A percentile compares a stretch with the other conserved stretches of the same genome.
Evolutionary conservation across 2,329 filamentous ascomycete species (phyloP).

Genomic region (Akanthomyces dipterigenus): DNA sequence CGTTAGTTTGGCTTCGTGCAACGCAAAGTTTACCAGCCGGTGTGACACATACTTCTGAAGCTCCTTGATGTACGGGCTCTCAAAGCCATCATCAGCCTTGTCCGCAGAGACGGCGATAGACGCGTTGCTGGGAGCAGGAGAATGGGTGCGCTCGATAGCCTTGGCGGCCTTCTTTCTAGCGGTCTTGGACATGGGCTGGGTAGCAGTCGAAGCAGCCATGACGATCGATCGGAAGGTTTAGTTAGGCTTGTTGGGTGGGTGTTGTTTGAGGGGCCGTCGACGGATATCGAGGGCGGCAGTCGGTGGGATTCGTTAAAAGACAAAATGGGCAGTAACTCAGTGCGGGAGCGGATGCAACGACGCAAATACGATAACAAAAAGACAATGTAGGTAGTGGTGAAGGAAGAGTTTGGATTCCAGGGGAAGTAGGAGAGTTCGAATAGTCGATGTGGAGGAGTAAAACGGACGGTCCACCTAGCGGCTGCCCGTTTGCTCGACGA

Average conservation of each 20-base stretch:
- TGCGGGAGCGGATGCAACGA: not conserved
- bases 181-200: constrained; percentile 55
- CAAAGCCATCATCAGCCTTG: constrained; percentile 52
- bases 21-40: not conserved
- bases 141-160: constrained; percentile 44
- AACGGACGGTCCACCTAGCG: not conserved
- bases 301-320: not conserved
- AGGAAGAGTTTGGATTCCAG: not conserved
- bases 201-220: constrained; percentile 57
- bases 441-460: constrained; percentile 9
- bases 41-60: constrained; percentile 68
- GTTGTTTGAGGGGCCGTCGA: constrained; percentile 6
- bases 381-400: constrained; percentile 14
- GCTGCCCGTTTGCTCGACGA: constrained; percentile 10
- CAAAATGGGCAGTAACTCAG: not conserved
- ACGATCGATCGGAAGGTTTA: constrained; percentile 1
- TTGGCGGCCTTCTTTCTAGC: constrained; percentile 61
- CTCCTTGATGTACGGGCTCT: constrained; percentile 79
- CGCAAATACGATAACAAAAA: constrained; percentile 12
- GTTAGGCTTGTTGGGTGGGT: not conserved
- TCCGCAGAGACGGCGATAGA: constrained; percentile 45
- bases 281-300: not conserved
- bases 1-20: not conserved
- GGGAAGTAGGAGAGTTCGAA: constrained; percentile 4
- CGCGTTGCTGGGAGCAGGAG: constrained; percentile 43